Percentiles rank a stretch among this genome's conserved stretches.
phyloP scores from a whole-genome alignment of 164 flowering plant species.

The Echeveria elegans region DNA sequence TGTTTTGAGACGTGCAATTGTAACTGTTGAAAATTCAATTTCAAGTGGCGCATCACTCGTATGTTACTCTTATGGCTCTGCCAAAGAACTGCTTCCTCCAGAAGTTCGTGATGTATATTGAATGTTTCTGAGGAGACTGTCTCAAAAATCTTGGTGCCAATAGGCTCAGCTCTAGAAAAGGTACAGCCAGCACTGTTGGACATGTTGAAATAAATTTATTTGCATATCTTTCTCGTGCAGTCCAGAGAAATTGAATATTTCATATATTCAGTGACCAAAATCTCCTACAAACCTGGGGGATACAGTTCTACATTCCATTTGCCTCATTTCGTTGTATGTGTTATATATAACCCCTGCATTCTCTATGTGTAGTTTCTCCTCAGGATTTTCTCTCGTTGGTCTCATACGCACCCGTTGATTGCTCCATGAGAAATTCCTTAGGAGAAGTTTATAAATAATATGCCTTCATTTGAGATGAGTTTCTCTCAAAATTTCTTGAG shows the following conservation, averaged over 20 bases:
- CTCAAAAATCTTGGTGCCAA: slow-evolving; percentile 41
- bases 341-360: no score
- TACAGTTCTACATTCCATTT: no score
- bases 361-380: no score
- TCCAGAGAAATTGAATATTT: no score
- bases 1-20: slow-evolving; percentile 41
- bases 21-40: slow-evolving; percentile 46
- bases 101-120: slow-evolving; percentile 41
- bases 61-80: slow-evolving; percentile 47
- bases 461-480: no score
- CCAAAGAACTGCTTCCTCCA: slow-evolving; percentile 63
- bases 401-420: no score
- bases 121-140: slow-evolving; percentile 46
- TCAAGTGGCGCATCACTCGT: slow-evolving; percentile 36
- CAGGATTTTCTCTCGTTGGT: no score
- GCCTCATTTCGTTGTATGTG: no score
- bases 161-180: slow-evolving; percentile 44
- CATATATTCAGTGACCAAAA: not conserved
- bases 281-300: not conserved
- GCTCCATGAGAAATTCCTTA: slow-evolving; percentile 5
- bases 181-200: slow-evolving; percentile 22
- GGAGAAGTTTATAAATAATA: no score
- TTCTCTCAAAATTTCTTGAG: no score
- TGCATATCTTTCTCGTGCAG: not conserved
- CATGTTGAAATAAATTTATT: not conserved